Base-by-base conservation (phyloP, 495 filamentous ascomycete genomes). In the Penicillium taxi region DNA sequence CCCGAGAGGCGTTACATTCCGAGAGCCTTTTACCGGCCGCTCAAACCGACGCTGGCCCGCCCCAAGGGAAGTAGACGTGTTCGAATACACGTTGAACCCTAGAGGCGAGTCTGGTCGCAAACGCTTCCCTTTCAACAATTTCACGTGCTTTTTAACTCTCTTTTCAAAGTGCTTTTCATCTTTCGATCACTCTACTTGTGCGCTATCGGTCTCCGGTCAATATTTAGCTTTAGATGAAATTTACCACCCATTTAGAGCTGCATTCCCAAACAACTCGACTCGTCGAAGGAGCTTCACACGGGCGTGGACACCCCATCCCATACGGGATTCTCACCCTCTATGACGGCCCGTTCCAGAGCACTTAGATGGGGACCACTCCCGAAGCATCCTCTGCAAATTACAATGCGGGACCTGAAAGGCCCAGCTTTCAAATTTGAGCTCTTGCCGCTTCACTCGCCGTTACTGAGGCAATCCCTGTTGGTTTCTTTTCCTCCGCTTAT, bases 221-320 rank as follows among this genome's bases (percentile, higher is more conserved):
- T 78, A 77, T 79, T 79, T 80, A 80, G 74, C 74, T 77, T 80
- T 77, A 75, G 71, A 78, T 75, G 72, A 72, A 77, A 79, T 78
- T 75, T 80, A 80, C 72, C 72, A 31, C 29, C 29, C 29, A 31
- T 31, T 31, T 31, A 31, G 29, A n/a, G 29, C 29, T 31, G 29
- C 29, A 31, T 31, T 31, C 29, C 29, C 29, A 31, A 31, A 31
- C 29, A 31, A 31, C 29, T 31, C 67, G 71, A 80, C 40, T 42
- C 40, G 40, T 42, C 40, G 40, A 37, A 42, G 34, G 33, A 37
- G 75, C 61, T 75, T 73, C 67, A 74, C 64, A 70, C 52, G 63
- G 65, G 56, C 47, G 50, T 61, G 47, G 54, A 52, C 60, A 51
- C 40, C n/a, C 59, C 63, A 62, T 65, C 63, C 53, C 54, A 61